Conservation (phyloP, 331 rosid genomes). For the Rhamnella rubrinervis region DNA sequence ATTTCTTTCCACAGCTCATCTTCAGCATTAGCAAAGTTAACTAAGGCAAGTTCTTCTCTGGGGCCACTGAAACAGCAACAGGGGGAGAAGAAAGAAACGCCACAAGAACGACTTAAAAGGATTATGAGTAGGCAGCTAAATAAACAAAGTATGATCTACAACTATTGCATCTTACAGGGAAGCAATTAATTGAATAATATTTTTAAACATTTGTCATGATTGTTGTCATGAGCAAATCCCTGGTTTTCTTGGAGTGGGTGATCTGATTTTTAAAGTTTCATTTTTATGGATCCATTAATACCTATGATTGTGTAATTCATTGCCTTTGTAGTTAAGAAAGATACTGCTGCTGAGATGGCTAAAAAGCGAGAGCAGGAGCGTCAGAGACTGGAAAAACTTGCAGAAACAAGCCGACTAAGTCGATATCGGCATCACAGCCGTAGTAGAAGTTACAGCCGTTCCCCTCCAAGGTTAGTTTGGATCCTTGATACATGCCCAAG, state of each 20-base stretch:
- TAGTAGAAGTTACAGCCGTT: conserved; percentile 79
- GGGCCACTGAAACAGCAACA: conserved; percentile 66
- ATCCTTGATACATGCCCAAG: neutral
- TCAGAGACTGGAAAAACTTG: conserved; percentile 92
- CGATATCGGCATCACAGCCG: conserved; percentile 68
- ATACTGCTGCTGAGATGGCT: conserved; percentile 89
- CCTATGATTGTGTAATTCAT: conserved; percentile 1
- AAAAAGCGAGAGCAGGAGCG: conserved; percentile 90
- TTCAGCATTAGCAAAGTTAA: conserved; percentile 75
- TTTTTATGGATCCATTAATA: neutral
- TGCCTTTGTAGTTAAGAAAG: conserved; percentile 77
- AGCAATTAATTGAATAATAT: neutral
- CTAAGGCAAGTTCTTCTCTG: conserved; percentile 73
- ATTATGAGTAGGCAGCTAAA: conserved; percentile 94
- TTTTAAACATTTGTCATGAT: neutral
- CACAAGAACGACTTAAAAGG: conserved; percentile 96
- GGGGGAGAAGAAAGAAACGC: conserved; percentile 97
- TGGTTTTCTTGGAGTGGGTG: neutral
- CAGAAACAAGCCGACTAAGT: conserved; percentile 84
- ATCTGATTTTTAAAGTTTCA: neutral
- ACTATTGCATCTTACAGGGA: conserved; percentile 17
- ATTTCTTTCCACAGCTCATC: conserved; percentile 56
- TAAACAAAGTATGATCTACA: conserved; percentile 72
- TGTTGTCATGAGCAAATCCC: neutral
- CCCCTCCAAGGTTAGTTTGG: conserved; percentile 68